Base-by-base conservation (phyloP, 2,329 filamentous ascomycete genomes). In the Diaporthe eres region DNA sequence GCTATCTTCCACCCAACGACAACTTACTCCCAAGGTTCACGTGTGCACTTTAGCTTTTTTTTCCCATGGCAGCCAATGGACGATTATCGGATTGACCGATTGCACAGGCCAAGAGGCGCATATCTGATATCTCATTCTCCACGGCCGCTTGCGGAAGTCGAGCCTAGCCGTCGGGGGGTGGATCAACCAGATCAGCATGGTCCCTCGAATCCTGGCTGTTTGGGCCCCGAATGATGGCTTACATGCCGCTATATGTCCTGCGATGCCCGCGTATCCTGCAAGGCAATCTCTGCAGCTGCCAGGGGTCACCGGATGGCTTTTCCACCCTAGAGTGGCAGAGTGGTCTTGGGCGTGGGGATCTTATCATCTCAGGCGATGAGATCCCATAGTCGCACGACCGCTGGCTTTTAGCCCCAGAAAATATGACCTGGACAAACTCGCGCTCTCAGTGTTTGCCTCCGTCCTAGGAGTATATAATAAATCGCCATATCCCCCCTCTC, bases 311-410 rank as follows among this genome's bases (percentile, higher is more conserved):
- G 67, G 31, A 31, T 61, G n/a, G 68, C 68, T 58, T 31, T 49
- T 49, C 12, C 67, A 22, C 44, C 55, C 53, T 70, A 55, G 34
- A 55, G n/a, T n/a, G 22, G 19, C 31, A 67, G 44, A 34, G 49
- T 55, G 65, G 47, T 39, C 65, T 55, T 55, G 65, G 65, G 25
- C 65, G 65, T 70, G 65, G 65, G 65, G 49, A 70, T 58, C 68
- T 60, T 71, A 58, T 71, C 68, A 60, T 60, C 65, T 39, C 57
- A 67, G 42, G 28, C 67, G 19, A 44, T 57, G 34, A 78, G 82
- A 77, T 78, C 28, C 72, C 55, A 44, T 57, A 42, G 72, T 55
- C 60, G 49, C 72, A 55, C 49, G 68, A 71, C 47, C 39, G 31
- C 67, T 74, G n/a, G 44, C 31, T n/a, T 39, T 67, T 55, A 57